phyloP scores from a whole-genome alignment of 164 flowering plant species.

The Macadamia integrifolia region DNA sequence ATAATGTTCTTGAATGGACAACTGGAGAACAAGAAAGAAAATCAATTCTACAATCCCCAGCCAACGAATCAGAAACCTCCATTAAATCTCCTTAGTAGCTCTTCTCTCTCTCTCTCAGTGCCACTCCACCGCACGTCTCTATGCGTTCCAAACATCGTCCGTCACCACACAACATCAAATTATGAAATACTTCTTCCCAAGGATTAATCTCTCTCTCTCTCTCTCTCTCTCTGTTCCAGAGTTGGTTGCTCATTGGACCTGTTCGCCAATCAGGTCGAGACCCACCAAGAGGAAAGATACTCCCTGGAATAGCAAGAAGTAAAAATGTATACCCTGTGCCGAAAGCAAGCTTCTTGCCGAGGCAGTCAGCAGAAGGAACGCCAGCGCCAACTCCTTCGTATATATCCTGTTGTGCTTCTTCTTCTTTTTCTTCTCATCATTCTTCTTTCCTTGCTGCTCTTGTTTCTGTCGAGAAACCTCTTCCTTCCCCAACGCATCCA shows the following conservation, averaged over 20 bases:
- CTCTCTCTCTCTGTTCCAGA: background rate
- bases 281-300: slow-evolving; percentile 90
- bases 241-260: slow-evolving; percentile 49
- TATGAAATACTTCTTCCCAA: too few species aligned
- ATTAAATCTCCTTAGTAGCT: too few species aligned
- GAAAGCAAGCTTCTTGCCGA: slow-evolving; percentile 86
- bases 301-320: slow-evolving; percentile 96
- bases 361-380: slow-evolving; percentile 91
- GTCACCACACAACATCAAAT: too few species aligned
- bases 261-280: slow-evolving; percentile 93
- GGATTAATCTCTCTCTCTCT: too few species aligned
- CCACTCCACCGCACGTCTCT: too few species aligned
- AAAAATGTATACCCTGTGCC: slow-evolving; percentile 96
- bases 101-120: too few species aligned
- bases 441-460: slow-evolving; percentile 1
- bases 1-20: too few species aligned
- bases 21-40: too few species aligned
- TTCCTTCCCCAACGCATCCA: slow-evolving; percentile 47
- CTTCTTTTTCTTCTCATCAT: slow-evolving; percentile 30
- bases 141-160: too few species aligned
- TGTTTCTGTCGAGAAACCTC: background rate
- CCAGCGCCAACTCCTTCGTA: slow-evolving; percentile 78
- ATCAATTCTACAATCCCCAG: too few species aligned
- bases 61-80: too few species aligned
- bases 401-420: slow-evolving; percentile 94